Evolutionary conservation across 257 asterid species (phyloP), one percentile per base, ranked within the genome.

Genomic region (Rhazya stricta): DNA sequence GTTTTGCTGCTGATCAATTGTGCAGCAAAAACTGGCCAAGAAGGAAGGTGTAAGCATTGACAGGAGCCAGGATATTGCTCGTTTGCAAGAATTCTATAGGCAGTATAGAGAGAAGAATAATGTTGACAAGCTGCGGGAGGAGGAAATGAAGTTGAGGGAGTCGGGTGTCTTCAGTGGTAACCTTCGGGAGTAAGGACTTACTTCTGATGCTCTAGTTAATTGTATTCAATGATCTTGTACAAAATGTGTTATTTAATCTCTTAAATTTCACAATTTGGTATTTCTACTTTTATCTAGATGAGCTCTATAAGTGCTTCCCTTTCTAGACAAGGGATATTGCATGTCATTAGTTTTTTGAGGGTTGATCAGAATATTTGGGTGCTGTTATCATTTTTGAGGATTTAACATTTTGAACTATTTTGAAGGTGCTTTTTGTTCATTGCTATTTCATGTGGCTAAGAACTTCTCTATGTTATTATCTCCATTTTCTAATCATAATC

Each of bases 11-110:
- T 78, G 78, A 32, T 48, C 48, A 67, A 39, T 75, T 72, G 74
- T 85, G 82, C 90, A 95, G 99, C 99, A 92, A 95, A 95, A 95
- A 77, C 88, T 92, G 43, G 96, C 96, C 18, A 92, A 91, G 87
- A 84, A 92, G 86, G 99, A 92, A 78, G 96, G 86, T 82, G 97
- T 96, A 84, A 71, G 82, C 83, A 92, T 94, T 72, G 99, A 94
- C 74, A 84, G 99, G 83, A 92, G 96, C 85, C 95, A 76, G 76
- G 99, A 92, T 76, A 92, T 95, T 81, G 81, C 94, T 80, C 96
- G 91, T 76, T 84, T 95, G 69, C 87, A 91, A 57, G 99, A 95
- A 71, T 95, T 92, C 76, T 95, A 92, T 79, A 95, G 83, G 76
- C 85, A 74, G 30, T 95, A 89, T 81, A 84, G 99, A 76, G 88